phyloP scores from a whole-genome alignment of 1,284 basidiomycete species.

The Sphagnurus paluster region DNA sequence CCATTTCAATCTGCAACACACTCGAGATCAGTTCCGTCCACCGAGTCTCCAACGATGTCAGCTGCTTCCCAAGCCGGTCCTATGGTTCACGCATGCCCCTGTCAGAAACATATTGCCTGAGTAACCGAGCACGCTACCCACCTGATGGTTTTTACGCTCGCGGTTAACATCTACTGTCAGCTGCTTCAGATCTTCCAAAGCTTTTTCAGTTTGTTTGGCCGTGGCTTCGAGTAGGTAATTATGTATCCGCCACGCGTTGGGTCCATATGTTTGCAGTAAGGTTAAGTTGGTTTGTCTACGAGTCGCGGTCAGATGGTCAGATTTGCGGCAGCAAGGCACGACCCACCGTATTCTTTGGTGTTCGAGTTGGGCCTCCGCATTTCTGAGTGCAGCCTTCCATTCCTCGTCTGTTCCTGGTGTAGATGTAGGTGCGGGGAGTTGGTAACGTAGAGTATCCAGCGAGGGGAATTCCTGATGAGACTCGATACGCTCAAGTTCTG shows the following conservation, averaged over 20 bases:
- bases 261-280: conserved; percentile 83
- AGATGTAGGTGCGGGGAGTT: conserved; percentile 69
- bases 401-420: conserved; percentile 72
- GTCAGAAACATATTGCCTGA: background rate
- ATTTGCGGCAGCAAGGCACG: conserved; percentile 2
- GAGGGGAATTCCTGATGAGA: conserved; percentile 68
- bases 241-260: conserved; percentile 89
- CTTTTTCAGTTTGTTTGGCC: conserved; percentile 71
- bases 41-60: conserved; percentile 77
- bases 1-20: conserved; percentile 89
- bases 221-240: conserved; percentile 86
- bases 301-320: background rate
- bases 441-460: conserved; percentile 81
- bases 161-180: conserved; percentile 83
- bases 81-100: conserved; percentile 29
- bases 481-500: conserved; percentile 74
- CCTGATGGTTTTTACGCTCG: conserved; percentile 83
- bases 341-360: conserved; percentile 86
- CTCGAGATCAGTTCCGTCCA: conserved; percentile 91
- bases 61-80: conserved; percentile 74
- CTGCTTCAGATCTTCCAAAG: conserved; percentile 72
- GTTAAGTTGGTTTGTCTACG: conserved; percentile 81
- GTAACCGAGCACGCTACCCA: conserved; percentile 29
- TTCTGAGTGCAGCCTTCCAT: conserved; percentile 77
- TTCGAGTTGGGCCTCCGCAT: conserved; percentile 85